Conservation (phyloP, 495 filamentous ascomycete genomes). For the Neurospora africana region DNA sequence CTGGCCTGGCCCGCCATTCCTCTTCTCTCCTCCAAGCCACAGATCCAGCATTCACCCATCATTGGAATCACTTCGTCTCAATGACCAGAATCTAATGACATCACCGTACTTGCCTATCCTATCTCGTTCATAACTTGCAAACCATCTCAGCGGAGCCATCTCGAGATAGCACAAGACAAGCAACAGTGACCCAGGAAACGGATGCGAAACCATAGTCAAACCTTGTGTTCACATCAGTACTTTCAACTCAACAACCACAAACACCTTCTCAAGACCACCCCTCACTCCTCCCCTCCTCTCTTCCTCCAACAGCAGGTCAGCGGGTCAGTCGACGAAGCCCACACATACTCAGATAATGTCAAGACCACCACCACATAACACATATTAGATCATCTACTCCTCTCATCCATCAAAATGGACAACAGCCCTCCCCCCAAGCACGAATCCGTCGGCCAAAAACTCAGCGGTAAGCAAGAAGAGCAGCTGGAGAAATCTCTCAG, state of each 20-base stretch:
- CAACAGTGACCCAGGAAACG: not conserved
- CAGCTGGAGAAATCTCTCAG: not conserved
- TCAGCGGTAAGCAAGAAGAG: not conserved
- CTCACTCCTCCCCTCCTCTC: not conserved
- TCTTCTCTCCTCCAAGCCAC: not conserved
- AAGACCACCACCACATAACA: not conserved
- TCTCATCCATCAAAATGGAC: not conserved
- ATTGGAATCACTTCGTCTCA: not conserved
- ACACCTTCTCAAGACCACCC: not conserved
- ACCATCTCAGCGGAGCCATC: not conserved
- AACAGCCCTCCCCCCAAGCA: not conserved
- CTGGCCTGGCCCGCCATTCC: not conserved
- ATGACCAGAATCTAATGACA: not conserved
- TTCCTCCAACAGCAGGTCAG: not conserved
- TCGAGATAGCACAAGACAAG: not conserved
- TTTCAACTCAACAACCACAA: not conserved
- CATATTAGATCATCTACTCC: not conserved
- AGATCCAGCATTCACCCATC: not conserved
- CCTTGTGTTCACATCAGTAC: not conserved
- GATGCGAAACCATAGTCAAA: not conserved
- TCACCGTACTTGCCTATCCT: not conserved
- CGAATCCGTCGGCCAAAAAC: not conserved
- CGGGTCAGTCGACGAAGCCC: not conserved
- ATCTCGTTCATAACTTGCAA: not conserved
- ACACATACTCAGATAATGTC: not conserved